Conservation (phyloP, 352 stramenopile genomes). For the Phytophthora podocarpi region DNA sequence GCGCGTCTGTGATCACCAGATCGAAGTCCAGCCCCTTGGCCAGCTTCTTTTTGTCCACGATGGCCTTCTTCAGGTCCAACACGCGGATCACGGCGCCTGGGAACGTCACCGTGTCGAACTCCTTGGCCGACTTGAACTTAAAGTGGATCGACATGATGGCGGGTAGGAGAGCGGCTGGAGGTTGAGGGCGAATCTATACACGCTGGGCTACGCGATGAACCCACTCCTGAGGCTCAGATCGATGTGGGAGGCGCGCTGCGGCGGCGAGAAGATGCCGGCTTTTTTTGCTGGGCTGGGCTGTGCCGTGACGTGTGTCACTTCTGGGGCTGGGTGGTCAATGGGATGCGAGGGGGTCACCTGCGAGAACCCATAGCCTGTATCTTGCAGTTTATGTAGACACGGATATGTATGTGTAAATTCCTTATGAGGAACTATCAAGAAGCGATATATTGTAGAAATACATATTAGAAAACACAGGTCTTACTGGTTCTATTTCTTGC, state of each 20-base stretch:
- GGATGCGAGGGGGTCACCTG: background rate
- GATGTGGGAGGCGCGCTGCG: slow-evolving; percentile 1
- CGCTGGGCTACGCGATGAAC: slow-evolving; percentile 10
- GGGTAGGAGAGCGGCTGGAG: background rate
- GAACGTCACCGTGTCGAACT: slow-evolving; percentile 90
- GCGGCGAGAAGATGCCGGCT: slow-evolving; percentile 4
- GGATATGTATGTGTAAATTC: too few species aligned
- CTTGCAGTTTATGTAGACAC: background rate
- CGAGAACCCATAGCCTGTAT: background rate
- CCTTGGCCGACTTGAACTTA: slow-evolving; percentile 92
- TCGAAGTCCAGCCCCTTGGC: slow-evolving; percentile 93
- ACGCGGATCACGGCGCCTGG: slow-evolving; percentile 86
- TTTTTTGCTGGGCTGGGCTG: background rate
- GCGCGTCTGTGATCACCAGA: slow-evolving; percentile 91
- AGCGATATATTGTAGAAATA: too few species aligned
- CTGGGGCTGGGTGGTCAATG: slow-evolving; percentile 31
- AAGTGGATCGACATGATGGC: slow-evolving; percentile 89
- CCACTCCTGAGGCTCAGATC: background rate
- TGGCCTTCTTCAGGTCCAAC: slow-evolving; percentile 92
- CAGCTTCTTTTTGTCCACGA: slow-evolving; percentile 94
- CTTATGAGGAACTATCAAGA: too few species aligned
- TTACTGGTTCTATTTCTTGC: background rate
- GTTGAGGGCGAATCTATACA: background rate
- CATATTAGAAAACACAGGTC: too few species aligned
- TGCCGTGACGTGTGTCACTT: too few species aligned